Percentiles rank a stretch among this genome's conserved stretches.
Evolutionary conservation across 2,329 filamentous ascomycete genomes (phyloP).

Genomic region (Pseudocercospora fijiensis): DNA sequence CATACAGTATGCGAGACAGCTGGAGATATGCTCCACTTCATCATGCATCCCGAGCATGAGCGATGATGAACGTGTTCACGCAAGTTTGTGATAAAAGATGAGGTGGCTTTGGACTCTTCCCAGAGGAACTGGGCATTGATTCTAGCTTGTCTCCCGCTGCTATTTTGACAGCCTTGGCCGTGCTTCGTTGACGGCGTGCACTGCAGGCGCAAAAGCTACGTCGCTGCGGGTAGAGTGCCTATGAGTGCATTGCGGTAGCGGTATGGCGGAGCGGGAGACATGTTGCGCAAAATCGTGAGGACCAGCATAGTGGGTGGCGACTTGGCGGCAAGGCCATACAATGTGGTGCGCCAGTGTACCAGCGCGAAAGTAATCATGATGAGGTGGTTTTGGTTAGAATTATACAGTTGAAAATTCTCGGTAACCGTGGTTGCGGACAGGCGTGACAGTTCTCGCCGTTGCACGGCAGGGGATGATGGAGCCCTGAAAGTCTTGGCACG

Average conservation of each 20-base stretch:
- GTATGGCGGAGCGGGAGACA: background rate
- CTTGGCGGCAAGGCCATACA: background rate
- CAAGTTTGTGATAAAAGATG: background rate
- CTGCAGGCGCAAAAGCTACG: conserved; percentile 5
- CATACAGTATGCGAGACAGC: conserved; percentile 5
- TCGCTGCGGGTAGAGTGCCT: conserved; percentile 5
- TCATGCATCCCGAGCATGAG: conserved; percentile 1
- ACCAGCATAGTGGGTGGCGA: background rate
- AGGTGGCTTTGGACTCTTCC: background rate
- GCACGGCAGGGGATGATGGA: background rate
- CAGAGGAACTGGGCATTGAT: background rate
- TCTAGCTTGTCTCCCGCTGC: background rate
- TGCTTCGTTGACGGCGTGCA: conserved; percentile 4
- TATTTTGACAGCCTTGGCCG: conserved; percentile 5
- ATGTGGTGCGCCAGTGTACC: background rate
- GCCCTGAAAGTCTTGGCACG: background rate
- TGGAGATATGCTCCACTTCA: background rate
- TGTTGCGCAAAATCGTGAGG: conserved; percentile 1
- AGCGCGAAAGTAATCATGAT: background rate
- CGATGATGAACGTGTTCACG: conserved; percentile 4
- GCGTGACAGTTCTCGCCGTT: background rate
- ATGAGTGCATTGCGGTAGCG: no score
- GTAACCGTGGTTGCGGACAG: background rate
- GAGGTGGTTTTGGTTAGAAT: background rate
- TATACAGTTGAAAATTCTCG: no score